These are phyloP conservation scores for Aureobasidium subglaciale DNA, from an alignment of 2,329 filamentous ascomycete species.

Conservation along the genomic window DNA sequence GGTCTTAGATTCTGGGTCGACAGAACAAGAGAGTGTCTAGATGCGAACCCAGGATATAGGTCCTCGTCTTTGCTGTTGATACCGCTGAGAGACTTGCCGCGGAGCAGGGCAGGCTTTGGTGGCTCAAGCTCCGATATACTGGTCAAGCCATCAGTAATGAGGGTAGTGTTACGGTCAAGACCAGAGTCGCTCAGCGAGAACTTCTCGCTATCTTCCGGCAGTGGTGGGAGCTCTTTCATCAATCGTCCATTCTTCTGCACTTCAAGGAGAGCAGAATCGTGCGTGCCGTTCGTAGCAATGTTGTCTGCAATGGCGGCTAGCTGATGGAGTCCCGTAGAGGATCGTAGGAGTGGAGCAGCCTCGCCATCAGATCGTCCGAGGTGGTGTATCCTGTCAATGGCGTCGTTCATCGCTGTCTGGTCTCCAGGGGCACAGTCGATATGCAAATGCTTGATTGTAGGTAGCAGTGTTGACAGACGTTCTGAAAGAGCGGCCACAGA, in stretches of 20 bases:
- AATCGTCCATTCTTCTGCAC: constrained; percentile 19
- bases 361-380: constrained; percentile 24
- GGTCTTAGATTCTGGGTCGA: constrained; percentile 34
- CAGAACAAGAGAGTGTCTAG: constrained; percentile 27
- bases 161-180: constrained; percentile 8
- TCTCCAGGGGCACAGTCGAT: constrained; percentile 29
- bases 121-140: constrained; percentile 4
- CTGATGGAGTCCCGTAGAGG: constrained; percentile 31
- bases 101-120: constrained; percentile 21
- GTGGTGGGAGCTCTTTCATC: constrained; percentile 31
- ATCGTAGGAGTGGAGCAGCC: constrained; percentile 19
- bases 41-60: neutral
- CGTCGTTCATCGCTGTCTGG: constrained; percentile 30
- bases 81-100: constrained; percentile 20
- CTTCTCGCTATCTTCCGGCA: constrained; percentile 21
- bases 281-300: constrained; percentile 31
- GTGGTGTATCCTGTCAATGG: constrained; percentile 30
- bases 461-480: constrained; percentile 39
- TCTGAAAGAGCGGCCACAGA: constrained; percentile 39
- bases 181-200: constrained; percentile 11
- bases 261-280: constrained; percentile 25
- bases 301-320: constrained; percentile 32
- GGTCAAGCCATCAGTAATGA: neutral
- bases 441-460: constrained; percentile 35
- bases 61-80: neutral